A percentile compares a stretch with the other conserved stretches of the same genome.
phyloP scores from a whole-genome alignment of 192 early-diverging fungal species.

The Chytriomyces sp. region DNA sequence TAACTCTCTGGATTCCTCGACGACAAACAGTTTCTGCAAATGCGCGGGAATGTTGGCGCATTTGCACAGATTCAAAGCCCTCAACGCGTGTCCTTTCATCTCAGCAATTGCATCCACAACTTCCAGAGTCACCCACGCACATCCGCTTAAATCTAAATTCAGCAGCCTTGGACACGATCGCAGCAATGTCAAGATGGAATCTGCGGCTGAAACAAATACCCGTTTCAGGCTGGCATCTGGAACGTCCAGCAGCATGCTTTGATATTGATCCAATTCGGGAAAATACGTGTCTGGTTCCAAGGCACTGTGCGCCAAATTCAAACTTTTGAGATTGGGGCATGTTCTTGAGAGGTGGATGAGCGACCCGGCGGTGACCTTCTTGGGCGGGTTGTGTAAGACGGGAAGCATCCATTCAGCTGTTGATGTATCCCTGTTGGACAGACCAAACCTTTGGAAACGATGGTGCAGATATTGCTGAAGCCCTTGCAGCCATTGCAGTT shows the following conservation, averaged over 20 bases:
- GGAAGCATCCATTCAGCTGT: too few species aligned
- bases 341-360: background rate
- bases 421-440: too few species aligned
- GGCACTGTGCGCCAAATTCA: background rate
- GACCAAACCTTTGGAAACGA: too few species aligned
- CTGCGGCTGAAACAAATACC: background rate
- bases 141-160: conserved; percentile 15
- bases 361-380: background rate
- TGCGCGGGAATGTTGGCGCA: background rate
- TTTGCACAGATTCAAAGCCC: conserved; percentile 6
- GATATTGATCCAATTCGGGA: background rate
- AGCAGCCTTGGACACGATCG: background rate
- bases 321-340: conserved; percentile 7
- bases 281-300: conserved; percentile 8
- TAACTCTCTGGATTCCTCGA: background rate
- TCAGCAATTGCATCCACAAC: background rate
- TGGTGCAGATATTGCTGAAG: too few species aligned
- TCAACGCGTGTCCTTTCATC: background rate
- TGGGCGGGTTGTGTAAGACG: background rate
- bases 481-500: too few species aligned
- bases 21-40: conserved; percentile 8
- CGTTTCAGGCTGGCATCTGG: background rate
- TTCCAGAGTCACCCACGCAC: conserved; percentile 1
- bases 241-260: background rate
- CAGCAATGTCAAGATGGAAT: background rate